phyloP scores from a whole-genome alignment of 305 asterid genomes.

The Striga hermonthica region DNA sequence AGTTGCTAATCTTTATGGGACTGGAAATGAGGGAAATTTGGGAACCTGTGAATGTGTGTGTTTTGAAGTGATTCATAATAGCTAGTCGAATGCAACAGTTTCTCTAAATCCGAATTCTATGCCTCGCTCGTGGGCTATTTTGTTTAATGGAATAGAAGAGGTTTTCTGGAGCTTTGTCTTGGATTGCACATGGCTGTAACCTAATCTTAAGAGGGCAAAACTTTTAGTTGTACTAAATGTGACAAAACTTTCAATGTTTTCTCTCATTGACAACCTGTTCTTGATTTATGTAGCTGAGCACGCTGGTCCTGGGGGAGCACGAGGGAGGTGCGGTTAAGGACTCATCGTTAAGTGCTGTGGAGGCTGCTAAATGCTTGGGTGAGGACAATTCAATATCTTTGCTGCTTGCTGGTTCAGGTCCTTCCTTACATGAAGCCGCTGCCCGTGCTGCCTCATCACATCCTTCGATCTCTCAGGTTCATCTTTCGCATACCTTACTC shows the following conservation, averaged over 20 bases:
- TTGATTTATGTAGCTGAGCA: constrained; percentile 53
- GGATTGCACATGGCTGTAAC: constrained; percentile 6
- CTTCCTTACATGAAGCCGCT: constrained; percentile 73
- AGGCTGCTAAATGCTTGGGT: constrained; percentile 76
- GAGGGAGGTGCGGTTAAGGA: constrained; percentile 68
- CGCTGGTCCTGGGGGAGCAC: constrained; percentile 82
- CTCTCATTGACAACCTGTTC: background rate
- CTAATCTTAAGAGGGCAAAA: constrained; percentile 1
- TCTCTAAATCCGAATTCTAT: background rate
- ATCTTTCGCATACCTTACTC: constrained; percentile 2
- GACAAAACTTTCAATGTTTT: constrained; percentile 1
- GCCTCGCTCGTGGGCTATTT: background rate
- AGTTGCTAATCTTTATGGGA: no score
- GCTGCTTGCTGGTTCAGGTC: constrained; percentile 86
- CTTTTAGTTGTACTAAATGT: constrained; percentile 1
- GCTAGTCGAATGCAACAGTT: background rate
- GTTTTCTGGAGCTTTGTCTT: background rate
- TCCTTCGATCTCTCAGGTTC: constrained; percentile 76
- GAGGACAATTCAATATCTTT: constrained; percentile 58
- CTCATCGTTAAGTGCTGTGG: constrained; percentile 75
- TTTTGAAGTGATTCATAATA: background rate
- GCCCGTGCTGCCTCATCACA: constrained; percentile 68
- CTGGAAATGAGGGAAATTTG: no score
- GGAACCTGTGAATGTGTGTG: no score
- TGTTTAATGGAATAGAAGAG: no score